A percentile compares a stretch with the other conserved stretches of the same genome.
phyloP scores from a whole-genome alignment of 2,329 filamentous ascomycete genomes.

The Corinectria fuckeliana region DNA sequence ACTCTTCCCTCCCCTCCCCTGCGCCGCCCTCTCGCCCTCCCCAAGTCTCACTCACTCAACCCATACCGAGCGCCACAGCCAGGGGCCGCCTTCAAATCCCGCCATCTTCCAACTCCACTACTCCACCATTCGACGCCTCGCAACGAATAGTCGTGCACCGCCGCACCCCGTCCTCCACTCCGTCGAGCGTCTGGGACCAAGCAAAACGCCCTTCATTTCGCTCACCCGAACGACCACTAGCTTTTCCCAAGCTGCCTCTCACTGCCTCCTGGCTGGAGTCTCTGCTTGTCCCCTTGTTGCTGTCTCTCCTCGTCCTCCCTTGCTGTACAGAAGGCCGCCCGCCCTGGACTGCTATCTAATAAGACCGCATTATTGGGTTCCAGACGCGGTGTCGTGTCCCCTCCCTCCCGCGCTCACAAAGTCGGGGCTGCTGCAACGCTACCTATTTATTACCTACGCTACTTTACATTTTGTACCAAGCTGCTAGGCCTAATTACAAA shows the following conservation, averaged over 20 bases:
- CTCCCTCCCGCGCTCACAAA: not conserved
- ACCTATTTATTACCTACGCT: too few relatives aligned
- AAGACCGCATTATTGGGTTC: constrained; percentile 16
- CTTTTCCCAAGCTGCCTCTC: constrained; percentile 3
- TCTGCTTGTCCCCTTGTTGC: not conserved
- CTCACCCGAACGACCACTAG: constrained; percentile 19
- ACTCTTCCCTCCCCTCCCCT: not conserved
- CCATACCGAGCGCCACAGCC: constrained; percentile 21
- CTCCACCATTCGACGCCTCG: not conserved
- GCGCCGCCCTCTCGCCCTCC: not conserved
- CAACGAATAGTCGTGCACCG: constrained; percentile 13
- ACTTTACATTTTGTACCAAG: not conserved
- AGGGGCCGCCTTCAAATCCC: constrained; percentile 17
- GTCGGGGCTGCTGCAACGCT: not conserved
- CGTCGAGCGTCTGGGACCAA: constrained; percentile 18
- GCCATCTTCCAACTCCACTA: not conserved
- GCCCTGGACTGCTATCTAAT: not conserved
- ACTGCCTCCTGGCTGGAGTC: not conserved
- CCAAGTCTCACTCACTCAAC: not conserved
- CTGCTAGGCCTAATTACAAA: too few relatives aligned
- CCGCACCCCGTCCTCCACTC: constrained; percentile 8
- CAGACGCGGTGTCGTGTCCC: constrained; percentile 1
- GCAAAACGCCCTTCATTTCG: constrained; percentile 35
- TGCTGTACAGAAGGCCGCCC: not conserved
- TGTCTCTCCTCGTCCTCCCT: not conserved